A percentile compares a stretch with the other conserved stretches of the same genome.
These are phyloP conservation scores for Candida montana DNA, from an alignment of 805 yeast genomes.

Conservation along the genomic window DNA sequence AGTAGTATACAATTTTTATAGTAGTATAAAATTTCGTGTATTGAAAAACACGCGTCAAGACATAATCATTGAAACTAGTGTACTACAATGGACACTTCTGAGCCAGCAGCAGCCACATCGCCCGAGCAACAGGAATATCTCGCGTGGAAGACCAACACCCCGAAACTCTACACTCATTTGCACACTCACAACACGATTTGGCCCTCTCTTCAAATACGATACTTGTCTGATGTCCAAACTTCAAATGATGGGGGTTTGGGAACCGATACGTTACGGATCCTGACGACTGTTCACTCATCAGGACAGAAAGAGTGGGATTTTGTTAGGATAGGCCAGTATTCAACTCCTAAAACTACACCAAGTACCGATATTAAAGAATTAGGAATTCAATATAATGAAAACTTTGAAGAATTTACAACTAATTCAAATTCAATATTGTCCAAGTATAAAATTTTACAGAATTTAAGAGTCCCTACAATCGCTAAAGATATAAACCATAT, in stretches of 20 bases:
- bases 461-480: conserved; percentile 42
- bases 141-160: conserved; percentile 77
- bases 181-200: conserved; percentile 62
- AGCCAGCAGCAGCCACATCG: no score
- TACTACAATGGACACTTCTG: no score
- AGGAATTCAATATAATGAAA: conserved; percentile 33
- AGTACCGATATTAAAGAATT: conserved; percentile 2
- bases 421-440: conserved; percentile 18
- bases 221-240: conserved; percentile 47
- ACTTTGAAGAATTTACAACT: conserved; percentile 25
- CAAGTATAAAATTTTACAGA: conserved; percentile 41
- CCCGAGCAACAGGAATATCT: conserved; percentile 24
- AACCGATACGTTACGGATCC: conserved; percentile 34
- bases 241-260: conserved; percentile 2
- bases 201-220: conserved; percentile 69
- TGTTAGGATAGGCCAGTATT: conserved; percentile 31
- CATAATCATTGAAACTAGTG: no score
- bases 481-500: conserved; percentile 70
- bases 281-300: conserved; percentile 62
- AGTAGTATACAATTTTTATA: no score
- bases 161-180: conserved; percentile 66
- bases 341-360: neutral
- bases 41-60: no score
- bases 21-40: no score
- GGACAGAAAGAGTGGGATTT: conserved; percentile 54